A percentile compares a stretch with the other conserved stretches of the same genome.
Evolutionary conservation across 2,329 filamentous ascomycete genomes (phyloP).

Genomic region (Neurospora sp.): DNA sequence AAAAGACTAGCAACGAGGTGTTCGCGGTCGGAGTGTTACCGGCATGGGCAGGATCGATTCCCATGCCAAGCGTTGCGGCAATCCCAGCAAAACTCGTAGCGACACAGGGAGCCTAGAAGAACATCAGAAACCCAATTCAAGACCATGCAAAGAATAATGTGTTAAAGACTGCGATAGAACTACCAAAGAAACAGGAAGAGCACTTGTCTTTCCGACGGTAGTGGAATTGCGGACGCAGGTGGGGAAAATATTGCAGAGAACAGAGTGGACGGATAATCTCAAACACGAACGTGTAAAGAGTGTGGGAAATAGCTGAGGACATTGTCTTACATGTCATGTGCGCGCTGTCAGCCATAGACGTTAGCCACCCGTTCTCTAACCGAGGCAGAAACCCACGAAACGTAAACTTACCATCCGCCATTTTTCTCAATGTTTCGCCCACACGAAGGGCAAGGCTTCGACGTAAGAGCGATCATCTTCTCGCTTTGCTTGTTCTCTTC

Average conservation of each 20-base stretch:
- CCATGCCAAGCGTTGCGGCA: neutral
- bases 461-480: neutral
- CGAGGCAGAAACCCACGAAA: neutral
- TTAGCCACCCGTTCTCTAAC: neutral
- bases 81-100: constrained; percentile 4
- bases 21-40: neutral
- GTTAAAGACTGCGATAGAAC: neutral
- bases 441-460: constrained; percentile 4
- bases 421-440: constrained; percentile 5
- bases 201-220: neutral
- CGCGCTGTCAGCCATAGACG: neutral
- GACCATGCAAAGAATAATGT: neutral
- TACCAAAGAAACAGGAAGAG: neutral
- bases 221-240: neutral
- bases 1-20: neutral
- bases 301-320: neutral
- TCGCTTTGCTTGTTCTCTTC: constrained; percentile 1
- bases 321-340: constrained; percentile 8
- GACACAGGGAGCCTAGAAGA: neutral
- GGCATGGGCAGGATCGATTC: neutral
- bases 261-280: neutral
- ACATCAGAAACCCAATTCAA: neutral
- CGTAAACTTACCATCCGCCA: constrained; percentile 4
- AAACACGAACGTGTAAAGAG: neutral
- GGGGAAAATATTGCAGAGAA: neutral